A percentile compares a stretch with the other conserved stretches of the same genome.
These are phyloP conservation scores for Ottelia alismoides DNA, from an alignment of 106 monocot genomes.

Conservation along the genomic window DNA sequence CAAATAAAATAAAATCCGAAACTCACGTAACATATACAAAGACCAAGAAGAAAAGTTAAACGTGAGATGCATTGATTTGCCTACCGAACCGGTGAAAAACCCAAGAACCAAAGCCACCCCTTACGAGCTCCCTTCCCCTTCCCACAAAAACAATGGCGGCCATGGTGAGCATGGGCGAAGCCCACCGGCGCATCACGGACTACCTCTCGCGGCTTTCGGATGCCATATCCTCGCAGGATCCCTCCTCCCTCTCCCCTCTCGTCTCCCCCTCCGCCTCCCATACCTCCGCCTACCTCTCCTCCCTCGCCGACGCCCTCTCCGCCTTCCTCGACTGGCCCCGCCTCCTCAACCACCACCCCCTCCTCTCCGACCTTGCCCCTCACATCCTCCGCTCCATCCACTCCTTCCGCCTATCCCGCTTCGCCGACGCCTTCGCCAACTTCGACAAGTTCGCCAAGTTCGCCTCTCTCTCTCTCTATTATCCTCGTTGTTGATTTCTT, in stretches of 20 bases:
- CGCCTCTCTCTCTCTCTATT: background rate
- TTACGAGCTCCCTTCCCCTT: too few relatives aligned
- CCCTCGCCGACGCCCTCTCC: slow-evolving; percentile 49
- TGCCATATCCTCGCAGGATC: slow-evolving; percentile 45
- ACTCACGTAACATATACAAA: too few relatives aligned
- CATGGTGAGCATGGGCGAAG: slow-evolving; percentile 71
- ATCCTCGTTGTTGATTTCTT: too few relatives aligned
- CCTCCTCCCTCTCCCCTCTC: slow-evolving; percentile 40
- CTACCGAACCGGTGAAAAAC: too few relatives aligned
- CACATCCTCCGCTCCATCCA: slow-evolving; percentile 7
- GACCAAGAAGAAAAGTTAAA: too few relatives aligned
- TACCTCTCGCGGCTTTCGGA: slow-evolving; percentile 49
- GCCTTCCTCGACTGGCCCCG: slow-evolving; percentile 20
- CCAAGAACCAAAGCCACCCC: too few relatives aligned
- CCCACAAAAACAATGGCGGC: too few relatives aligned
- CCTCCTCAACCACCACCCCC: background rate
- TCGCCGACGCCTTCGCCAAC: slow-evolving; percentile 4
- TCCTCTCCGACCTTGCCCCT: slow-evolving; percentile 1
- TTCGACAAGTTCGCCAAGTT: slow-evolving; percentile 15
- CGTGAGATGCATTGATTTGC: too few relatives aligned
- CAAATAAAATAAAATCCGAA: too few relatives aligned
- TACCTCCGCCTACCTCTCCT: slow-evolving; percentile 21
- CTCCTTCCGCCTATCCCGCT: background rate
- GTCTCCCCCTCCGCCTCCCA: slow-evolving; percentile 68
- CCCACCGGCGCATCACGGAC: slow-evolving; percentile 60